Base-by-base conservation (phyloP, 805 yeast genomes). In the Teunomyces barrocoloradensis region DNA sequence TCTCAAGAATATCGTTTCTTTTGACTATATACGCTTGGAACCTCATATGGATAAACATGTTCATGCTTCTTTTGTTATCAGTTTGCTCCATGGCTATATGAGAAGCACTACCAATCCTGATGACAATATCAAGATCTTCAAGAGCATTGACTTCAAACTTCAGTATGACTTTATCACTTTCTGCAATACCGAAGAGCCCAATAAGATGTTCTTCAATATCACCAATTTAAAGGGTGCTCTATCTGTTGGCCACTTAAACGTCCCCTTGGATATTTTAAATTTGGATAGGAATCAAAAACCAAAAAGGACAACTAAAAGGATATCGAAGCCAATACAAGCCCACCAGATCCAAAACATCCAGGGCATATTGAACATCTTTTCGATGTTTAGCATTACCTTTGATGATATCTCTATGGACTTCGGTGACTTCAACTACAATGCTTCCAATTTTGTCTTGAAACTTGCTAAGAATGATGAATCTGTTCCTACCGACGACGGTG, bases 371-470 rank as follows among this genome's bases (percentile, higher is more conserved):
- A 39, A 44, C 1, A 9, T 32, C 6, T 49, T 49, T 28, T 13
- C 44, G 2, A 32, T 35, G n/a, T 34, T 46, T 13, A 25, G 18
- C 12, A 35, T 48, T n/a, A 51, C 54, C 4, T 34, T 67, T 10
- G 71, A 66, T 43, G 68, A 68, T 30, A 53, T 63, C 33, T 49
- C 51, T n/a, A 21, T 63, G 35, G 28, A 56, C 7, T 53, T 54
- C 46, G 55, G 57, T 3, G 55, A 58, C 6, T 36, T 56, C 6
- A 45, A 45, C 6, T 30, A 57, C 28, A 44, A 56, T 23, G 38
- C 57, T 15, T 54, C 65, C 9, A 66, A 61, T 28, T 55, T 65
- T 17, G 55, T 53, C 18, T 44, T 58, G 9, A 44, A 56, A 5
- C 28, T 66, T 4, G 23, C 44, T 6, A 52, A 49, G 32, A 55